Conservation (phyloP, 768 basidiomycete species). For the Russula dissimulans region DNA sequence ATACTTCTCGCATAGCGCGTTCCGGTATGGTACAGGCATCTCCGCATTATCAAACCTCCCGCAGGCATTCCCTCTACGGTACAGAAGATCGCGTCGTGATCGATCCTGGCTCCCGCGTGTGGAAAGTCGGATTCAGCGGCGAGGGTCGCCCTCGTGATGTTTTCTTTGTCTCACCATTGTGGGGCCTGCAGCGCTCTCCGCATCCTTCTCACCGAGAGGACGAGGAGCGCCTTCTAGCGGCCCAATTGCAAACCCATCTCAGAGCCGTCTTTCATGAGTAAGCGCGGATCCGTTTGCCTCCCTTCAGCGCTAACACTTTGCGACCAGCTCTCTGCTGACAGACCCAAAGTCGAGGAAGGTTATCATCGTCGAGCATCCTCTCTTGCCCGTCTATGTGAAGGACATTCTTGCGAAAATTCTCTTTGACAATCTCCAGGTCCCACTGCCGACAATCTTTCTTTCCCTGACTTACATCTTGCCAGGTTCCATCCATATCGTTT, state of each 20-base stretch:
- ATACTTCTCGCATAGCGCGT: slow-evolving; percentile 13
- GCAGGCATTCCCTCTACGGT: slow-evolving; percentile 91
- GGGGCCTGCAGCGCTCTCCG: slow-evolving; percentile 49
- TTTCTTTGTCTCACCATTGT: slow-evolving; percentile 54
- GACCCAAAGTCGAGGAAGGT: slow-evolving; percentile 95
- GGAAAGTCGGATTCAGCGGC: slow-evolving; percentile 98
- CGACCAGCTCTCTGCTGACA: slow-evolving; percentile 72
- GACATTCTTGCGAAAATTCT: slow-evolving; percentile 77
- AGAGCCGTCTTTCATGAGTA: slow-evolving; percentile 82
- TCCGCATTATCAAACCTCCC: slow-evolving; percentile 75
- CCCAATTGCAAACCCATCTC: slow-evolving; percentile 57
- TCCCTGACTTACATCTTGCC: not conserved
- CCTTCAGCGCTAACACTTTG: slow-evolving; percentile 19
- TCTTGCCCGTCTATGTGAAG: slow-evolving; percentile 81
- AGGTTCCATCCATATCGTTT: slow-evolving; percentile 95
- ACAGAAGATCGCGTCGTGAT: slow-evolving; percentile 93
- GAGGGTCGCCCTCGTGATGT: slow-evolving; percentile 86
- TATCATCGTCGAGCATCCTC: slow-evolving; percentile 83
- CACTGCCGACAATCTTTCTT: not conserved
- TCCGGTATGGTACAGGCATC: slow-evolving; percentile 51
- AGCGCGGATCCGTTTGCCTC: slow-evolving; percentile 24
- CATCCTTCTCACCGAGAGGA: slow-evolving; percentile 55
- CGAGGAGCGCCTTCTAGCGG: slow-evolving; percentile 62
- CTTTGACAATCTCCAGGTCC: slow-evolving; percentile 85
- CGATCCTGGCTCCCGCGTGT: slow-evolving; percentile 87